phyloP scores from a whole-genome alignment of 306 rosid genomes.

The Cicer judaicum region DNA sequence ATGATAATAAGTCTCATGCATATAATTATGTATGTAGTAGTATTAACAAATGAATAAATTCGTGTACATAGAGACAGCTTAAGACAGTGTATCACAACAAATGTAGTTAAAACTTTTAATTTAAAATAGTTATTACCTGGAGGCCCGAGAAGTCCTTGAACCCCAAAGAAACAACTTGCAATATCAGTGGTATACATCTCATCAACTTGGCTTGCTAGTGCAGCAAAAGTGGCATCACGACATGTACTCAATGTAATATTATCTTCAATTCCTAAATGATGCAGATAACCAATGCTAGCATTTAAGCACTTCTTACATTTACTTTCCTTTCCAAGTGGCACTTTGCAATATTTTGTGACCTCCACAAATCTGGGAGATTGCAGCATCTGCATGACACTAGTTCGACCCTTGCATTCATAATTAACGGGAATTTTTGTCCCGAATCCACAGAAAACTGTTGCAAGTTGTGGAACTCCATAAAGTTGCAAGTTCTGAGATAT shows the following conservation, averaged over 20 bases:
- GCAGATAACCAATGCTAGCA: conserved; percentile 78
- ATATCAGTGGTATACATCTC: conserved; percentile 62
- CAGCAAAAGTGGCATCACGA: conserved; percentile 87
- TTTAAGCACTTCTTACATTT: conserved; percentile 83
- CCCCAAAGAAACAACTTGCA: conserved; percentile 92
- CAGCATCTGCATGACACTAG: conserved; percentile 79
- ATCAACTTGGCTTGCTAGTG: conserved; percentile 85
- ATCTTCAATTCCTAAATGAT: conserved; percentile 67
- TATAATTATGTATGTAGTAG: conserved; percentile 11
- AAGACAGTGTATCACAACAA: conserved; percentile 16
- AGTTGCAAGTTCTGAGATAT: conserved; percentile 70
- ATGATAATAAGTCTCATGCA: conserved; percentile 33
- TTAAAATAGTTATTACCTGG: conserved; percentile 57
- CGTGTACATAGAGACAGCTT: conserved; percentile 12
- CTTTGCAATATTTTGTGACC: conserved; percentile 66
- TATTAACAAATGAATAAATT: conserved; percentile 30
- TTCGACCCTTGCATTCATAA: conserved; percentile 82
- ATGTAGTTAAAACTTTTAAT: conserved; percentile 4
- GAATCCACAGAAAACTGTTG: conserved; percentile 81
- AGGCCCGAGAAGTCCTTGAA: conserved; percentile 68
- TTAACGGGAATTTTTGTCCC: conserved; percentile 87
- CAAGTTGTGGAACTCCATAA: conserved; percentile 79
- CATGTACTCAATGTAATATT: conserved; percentile 85
- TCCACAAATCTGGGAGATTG: conserved; percentile 77
- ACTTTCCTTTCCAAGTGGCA: conserved; percentile 70